Conservation (phyloP, 2,329 filamentous ascomycete genomes). For the Daldinia sp. region DNA sequence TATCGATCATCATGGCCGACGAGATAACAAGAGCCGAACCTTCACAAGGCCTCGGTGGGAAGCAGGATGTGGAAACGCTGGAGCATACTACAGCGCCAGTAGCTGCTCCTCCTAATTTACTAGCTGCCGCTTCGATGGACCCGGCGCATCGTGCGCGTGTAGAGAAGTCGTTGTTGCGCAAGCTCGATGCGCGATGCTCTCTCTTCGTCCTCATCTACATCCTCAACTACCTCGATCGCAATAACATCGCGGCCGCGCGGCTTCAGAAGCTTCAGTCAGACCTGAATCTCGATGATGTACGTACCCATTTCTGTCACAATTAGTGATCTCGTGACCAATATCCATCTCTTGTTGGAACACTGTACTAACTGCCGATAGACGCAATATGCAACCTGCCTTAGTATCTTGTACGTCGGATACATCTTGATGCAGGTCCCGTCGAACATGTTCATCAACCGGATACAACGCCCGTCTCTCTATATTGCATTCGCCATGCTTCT, state of each 20-base stretch:
- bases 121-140: conserved; percentile 48
- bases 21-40: conserved; percentile 44
- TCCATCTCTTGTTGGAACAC: background rate
- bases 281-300: conserved; percentile 51
- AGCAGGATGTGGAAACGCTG: conserved; percentile 42
- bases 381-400: conserved; percentile 73
- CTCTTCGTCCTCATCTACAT: conserved; percentile 82
- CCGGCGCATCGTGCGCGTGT: conserved; percentile 65
- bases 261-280: conserved; percentile 73
- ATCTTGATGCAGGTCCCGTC: conserved; percentile 73
- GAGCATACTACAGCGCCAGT: conserved; percentile 35
- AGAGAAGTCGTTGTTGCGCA: conserved; percentile 76
- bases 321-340: background rate
- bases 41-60: conserved; percentile 18
- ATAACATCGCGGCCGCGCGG: conserved; percentile 76
- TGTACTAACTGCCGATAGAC: conserved; percentile 54
- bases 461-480: conserved; percentile 64
- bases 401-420: conserved; percentile 75
- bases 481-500: conserved; percentile 65
- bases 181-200: conserved; percentile 76
- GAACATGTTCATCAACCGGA: conserved; percentile 69
- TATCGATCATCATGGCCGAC: conserved; percentile 39
- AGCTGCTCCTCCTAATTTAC: conserved; percentile 4
- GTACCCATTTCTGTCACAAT: conserved; percentile 5
- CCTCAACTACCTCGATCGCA: conserved; percentile 77